Percentiles rank a stretch among this genome's conserved stretches.
Conservation (phyloP, 345 rosid genomes). For the Boechera stricta region DNA sequence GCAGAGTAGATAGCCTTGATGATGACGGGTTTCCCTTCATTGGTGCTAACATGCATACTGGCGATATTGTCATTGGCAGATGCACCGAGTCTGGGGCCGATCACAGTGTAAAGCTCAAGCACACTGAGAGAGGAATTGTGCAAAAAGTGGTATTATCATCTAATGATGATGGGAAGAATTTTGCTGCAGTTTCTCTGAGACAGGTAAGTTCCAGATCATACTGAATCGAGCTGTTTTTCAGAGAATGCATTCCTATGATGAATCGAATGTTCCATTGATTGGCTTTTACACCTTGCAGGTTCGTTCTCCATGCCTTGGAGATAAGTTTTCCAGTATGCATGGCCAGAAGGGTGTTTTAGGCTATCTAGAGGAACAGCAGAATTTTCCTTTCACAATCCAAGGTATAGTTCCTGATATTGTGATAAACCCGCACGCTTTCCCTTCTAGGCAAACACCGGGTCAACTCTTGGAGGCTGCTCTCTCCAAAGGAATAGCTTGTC, state of each 20-base stretch:
- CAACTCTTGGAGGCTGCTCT: slow-evolving; percentile 94
- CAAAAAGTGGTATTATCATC: slow-evolving; percentile 89
- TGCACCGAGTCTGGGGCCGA: slow-evolving; percentile 82
- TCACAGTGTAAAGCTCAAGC: slow-evolving; percentile 84
- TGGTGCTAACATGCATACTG: slow-evolving; percentile 82
- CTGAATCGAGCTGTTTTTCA: slow-evolving; percentile 26
- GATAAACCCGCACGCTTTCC: slow-evolving; percentile 91
- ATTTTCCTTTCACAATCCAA: slow-evolving; percentile 86
- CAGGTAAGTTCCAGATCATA: slow-evolving; percentile 59
- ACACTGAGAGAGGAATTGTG: slow-evolving; percentile 89
- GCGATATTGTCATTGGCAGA: slow-evolving; percentile 87
- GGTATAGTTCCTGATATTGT: slow-evolving; percentile 95
- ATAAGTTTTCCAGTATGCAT: slow-evolving; percentile 97
- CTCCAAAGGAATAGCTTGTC: slow-evolving; percentile 86
- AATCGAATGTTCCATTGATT: slow-evolving; percentile 17
- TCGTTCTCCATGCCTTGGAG: slow-evolving; percentile 87
- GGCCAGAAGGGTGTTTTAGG: slow-evolving; percentile 98
- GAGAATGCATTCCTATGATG: not conserved
- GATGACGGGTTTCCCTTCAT: slow-evolving; percentile 89
- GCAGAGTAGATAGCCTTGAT: slow-evolving; percentile 84
- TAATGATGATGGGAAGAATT: slow-evolving; percentile 94
- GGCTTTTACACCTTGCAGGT: slow-evolving; percentile 51
- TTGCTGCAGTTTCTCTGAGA: slow-evolving; percentile 81
- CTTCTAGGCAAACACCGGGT: slow-evolving; percentile 93
- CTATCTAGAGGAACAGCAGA: slow-evolving; percentile 83